Percentiles rank a stretch among this genome's conserved stretches.
phyloP scores from a whole-genome alignment of 2,329 filamentous ascomycete genomes.

The Pyricularia sp. region DNA sequence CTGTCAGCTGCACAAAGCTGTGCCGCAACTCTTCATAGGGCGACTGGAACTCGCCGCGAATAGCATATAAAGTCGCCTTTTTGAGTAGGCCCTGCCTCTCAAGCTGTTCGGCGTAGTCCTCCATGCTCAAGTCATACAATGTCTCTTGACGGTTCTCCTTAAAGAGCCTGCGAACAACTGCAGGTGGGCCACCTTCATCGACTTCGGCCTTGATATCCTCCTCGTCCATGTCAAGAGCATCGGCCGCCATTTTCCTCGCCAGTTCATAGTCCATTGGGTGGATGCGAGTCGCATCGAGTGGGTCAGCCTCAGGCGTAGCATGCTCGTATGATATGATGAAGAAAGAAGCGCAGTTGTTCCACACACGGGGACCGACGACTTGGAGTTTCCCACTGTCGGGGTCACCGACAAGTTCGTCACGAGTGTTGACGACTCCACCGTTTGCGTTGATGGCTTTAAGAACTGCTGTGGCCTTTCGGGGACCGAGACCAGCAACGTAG shows the following conservation, averaged over 20 bases:
- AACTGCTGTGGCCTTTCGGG: slow-evolving; percentile 77
- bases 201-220: slow-evolving; percentile 95
- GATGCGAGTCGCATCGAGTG: slow-evolving; percentile 91
- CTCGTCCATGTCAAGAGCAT: slow-evolving; percentile 92
- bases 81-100: slow-evolving; percentile 75
- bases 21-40: slow-evolving; percentile 92
- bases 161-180: slow-evolving; percentile 90
- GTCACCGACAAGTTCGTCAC: slow-evolving; percentile 83
- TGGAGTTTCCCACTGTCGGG: slow-evolving; percentile 68
- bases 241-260: slow-evolving; percentile 95
- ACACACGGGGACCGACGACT: slow-evolving; percentile 82
- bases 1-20: slow-evolving; percentile 59
- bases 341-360: slow-evolving; percentile 96
- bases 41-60: slow-evolving; percentile 82
- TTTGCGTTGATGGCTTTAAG: slow-evolving; percentile 89
- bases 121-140: slow-evolving; percentile 90
- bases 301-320: slow-evolving; percentile 75
- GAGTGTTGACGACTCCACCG: slow-evolving; percentile 72
- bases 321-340: slow-evolving; percentile 81
- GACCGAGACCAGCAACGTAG: slow-evolving; percentile 84
- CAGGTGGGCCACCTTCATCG: slow-evolving; percentile 80
- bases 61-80: slow-evolving; percentile 90
- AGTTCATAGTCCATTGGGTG: slow-evolving; percentile 98
- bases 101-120: slow-evolving; percentile 94
- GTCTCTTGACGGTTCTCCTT: slow-evolving; percentile 89